Evolutionary conservation across 306 rosid species (phyloP).

Genomic region (Prunus campanulata): DNA sequence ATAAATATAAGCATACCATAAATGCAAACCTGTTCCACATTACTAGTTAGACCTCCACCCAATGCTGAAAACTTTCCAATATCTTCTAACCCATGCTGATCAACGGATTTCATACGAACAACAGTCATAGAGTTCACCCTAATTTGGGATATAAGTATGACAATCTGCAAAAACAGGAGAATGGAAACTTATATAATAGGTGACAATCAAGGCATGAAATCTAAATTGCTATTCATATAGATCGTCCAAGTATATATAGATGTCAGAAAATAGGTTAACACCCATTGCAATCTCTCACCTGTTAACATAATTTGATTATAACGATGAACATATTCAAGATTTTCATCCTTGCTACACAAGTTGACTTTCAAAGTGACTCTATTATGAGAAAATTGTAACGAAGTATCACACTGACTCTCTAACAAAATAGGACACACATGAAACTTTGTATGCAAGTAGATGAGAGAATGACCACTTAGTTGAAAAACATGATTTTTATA

Average conservation of each 20-base stretch:
- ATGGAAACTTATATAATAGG: constrained; percentile 23
- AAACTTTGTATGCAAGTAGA: too few relatives aligned
- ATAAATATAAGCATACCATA: constrained; percentile 16
- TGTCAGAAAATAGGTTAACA: not conserved
- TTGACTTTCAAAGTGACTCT: too few relatives aligned
- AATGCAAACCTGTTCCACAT: constrained; percentile 71
- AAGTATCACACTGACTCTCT: too few relatives aligned
- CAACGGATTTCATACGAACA: constrained; percentile 64
- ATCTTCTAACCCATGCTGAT: constrained; percentile 41
- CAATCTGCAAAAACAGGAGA: constrained; percentile 53
- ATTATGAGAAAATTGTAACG: too few relatives aligned
- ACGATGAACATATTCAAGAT: not conserved
- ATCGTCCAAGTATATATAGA: not conserved
- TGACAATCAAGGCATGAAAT: not conserved
- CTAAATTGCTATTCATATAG: not conserved
- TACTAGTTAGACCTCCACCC: constrained; percentile 47
- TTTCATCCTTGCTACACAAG: not conserved
- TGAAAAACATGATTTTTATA: too few relatives aligned
- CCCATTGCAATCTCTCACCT: not conserved
- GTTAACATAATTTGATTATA: not conserved
- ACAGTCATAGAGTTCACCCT: constrained; percentile 86
- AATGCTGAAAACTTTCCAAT: constrained; percentile 37
- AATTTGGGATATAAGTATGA: constrained; percentile 72
- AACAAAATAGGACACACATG: too few relatives aligned
- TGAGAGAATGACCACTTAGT: too few relatives aligned